A percentile compares a stretch with the other conserved stretches of the same genome.
Evolutionary conservation across 441 rosid genomes (phyloP).

Genomic region (Arabidopsis lyrata): DNA sequence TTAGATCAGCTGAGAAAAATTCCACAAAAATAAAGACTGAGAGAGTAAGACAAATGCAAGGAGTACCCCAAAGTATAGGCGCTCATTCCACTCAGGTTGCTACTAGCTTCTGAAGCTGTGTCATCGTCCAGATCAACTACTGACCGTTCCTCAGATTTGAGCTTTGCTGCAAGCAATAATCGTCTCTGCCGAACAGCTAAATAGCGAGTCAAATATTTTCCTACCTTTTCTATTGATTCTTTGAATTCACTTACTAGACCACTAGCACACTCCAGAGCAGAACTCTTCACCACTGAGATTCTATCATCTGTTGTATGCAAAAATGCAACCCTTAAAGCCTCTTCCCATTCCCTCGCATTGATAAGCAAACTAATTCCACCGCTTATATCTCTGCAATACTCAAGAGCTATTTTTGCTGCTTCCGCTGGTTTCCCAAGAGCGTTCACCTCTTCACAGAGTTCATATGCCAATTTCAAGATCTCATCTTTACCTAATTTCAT

Average conservation of each 20-base stretch:
- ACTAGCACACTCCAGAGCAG: conserved; percentile 80
- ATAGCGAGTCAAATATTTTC: conserved; percentile 92
- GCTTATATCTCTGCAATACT: conserved; percentile 75
- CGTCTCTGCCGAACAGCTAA: conserved; percentile 96
- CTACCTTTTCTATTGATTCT: conserved; percentile 87
- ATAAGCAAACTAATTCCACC: conserved; percentile 72
- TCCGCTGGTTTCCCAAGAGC: conserved; percentile 94
- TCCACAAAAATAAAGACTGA: conserved; percentile 7
- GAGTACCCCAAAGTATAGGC: conserved; percentile 85
- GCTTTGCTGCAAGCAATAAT: conserved; percentile 89
- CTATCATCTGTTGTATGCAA: conserved; percentile 68
- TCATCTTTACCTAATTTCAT: conserved; percentile 75
- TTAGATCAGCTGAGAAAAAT: conserved; percentile 15
- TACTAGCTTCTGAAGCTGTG: conserved; percentile 90
- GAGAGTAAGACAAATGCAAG: conserved; percentile 20
- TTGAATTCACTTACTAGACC: conserved; percentile 67
- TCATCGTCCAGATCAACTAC: conserved; percentile 81
- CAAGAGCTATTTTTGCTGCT: conserved; percentile 93
- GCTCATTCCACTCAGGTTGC: conserved; percentile 95
- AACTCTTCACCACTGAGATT: conserved; percentile 63
- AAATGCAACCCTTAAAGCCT: conserved; percentile 84
- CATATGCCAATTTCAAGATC: conserved; percentile 73
- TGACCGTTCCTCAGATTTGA: conserved; percentile 73
- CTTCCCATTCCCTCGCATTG: conserved; percentile 95
- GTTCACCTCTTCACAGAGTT: conserved; percentile 88